These are phyloP conservation scores for Raphanus raphanistrum DNA, from an alignment of 345 rosid genomes.

Conservation along the genomic window DNA sequence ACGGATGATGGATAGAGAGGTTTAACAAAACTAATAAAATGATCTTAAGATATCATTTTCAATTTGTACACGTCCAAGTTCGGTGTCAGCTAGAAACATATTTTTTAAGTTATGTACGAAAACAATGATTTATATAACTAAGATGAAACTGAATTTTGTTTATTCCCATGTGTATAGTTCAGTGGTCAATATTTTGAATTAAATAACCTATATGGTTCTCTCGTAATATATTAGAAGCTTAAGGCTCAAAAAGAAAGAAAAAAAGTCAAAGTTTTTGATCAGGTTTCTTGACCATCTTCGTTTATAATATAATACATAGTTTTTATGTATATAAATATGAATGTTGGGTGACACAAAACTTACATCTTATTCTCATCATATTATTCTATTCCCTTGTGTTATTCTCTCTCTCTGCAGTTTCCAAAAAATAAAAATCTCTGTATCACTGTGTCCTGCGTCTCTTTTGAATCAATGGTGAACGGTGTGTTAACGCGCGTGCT, in stretches of 20 bases:
- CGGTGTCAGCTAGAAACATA: neutral
- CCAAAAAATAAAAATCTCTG: neutral
- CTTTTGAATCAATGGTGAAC: constrained; percentile 49
- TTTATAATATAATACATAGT: neutral
- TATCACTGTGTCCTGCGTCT: constrained; percentile 1
- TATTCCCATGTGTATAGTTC: neutral
- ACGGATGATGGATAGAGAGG: constrained; percentile 12
- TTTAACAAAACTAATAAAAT: constrained; percentile 12
- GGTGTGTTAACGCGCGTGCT: constrained; percentile 58
- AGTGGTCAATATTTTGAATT: neutral
- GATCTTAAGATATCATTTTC: constrained; percentile 23
- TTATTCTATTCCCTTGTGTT: neutral
- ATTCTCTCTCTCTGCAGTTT: constrained; percentile 17
- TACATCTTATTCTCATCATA: neutral
- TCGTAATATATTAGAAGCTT: constrained; percentile 1
- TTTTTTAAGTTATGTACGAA: neutral
- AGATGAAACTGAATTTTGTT: neutral
- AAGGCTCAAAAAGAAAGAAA: neutral
- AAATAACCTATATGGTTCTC: constrained; percentile 10
- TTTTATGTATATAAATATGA: constrained; percentile 22
- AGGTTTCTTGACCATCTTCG: neutral
- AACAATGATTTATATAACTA: too few relatives aligned
- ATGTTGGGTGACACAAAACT: constrained; percentile 13
- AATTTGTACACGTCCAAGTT: constrained; percentile 19
- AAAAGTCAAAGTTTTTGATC: constrained; percentile 1